Percentiles rank a stretch among this genome's conserved stretches.
These are phyloP conservation scores for Isoetes taiwanensis DNA, from an alignment of 75 land plant species.

Conservation along the genomic window DNA sequence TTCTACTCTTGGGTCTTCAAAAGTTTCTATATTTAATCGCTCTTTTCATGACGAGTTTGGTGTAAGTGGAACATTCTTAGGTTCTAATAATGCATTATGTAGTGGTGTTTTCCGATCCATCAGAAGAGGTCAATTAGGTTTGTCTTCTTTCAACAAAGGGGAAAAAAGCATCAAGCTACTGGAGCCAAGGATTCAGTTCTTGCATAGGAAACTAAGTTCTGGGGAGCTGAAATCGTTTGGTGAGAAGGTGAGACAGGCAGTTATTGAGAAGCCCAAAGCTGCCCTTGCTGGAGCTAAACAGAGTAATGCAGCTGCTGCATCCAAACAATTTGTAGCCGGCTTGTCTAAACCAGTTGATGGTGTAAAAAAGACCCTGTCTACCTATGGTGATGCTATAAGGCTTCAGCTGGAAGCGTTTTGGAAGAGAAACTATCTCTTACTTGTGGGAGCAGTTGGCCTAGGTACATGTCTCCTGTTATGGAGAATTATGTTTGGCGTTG, in stretches of 20 bases:
- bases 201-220: too few species aligned
- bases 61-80: too few species aligned
- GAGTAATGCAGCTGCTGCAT: not conserved
- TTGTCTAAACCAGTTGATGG: conserved; percentile 32
- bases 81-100: too few species aligned
- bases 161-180: too few species aligned
- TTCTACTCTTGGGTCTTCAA: too few species aligned
- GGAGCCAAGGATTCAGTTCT: too few species aligned
- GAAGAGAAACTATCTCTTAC: conserved; percentile 55
- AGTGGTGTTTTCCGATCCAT: too few species aligned
- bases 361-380: conserved; percentile 12
- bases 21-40: too few species aligned
- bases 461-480: conserved; percentile 54
- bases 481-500: conserved; percentile 89
- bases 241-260: conserved; percentile 6
- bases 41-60: too few species aligned
- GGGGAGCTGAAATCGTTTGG: too few species aligned
- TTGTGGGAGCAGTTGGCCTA: conserved; percentile 60
- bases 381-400: conserved; percentile 57
- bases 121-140: too few species aligned
- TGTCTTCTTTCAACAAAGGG: too few species aligned
- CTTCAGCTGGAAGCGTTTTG: conserved; percentile 88
- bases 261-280: conserved; percentile 3
- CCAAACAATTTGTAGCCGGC: conserved; percentile 11
- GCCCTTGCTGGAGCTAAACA: not conserved